These are phyloP conservation scores for Boletus rex-veris DNA, from an alignment of 768 basidiomycete genomes.

Conservation along the genomic window DNA sequence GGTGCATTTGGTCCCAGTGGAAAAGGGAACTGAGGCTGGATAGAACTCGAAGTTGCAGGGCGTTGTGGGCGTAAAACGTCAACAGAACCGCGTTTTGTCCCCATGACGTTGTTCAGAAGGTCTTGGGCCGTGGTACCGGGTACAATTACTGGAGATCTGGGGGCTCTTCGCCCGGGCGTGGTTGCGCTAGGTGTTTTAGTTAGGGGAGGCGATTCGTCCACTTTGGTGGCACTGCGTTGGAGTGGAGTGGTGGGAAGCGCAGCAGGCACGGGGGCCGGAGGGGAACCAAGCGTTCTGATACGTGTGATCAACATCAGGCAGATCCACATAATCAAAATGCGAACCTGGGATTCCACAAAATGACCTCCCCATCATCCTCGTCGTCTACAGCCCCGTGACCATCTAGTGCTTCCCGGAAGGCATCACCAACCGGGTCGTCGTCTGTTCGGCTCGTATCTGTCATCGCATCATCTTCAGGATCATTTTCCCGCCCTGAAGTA, in stretches of 20 bases:
- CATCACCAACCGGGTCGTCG: constrained; percentile 68
- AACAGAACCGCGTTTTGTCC: constrained; percentile 13
- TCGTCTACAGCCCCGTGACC: constrained; percentile 35
- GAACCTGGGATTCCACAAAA: constrained; percentile 73
- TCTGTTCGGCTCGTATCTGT: constrained; percentile 73
- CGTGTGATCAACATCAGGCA: constrained; percentile 2
- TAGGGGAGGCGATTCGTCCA: constrained; percentile 1
- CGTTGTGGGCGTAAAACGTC: constrained; percentile 16
- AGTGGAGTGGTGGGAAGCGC: constrained; percentile 22
- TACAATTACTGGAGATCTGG: constrained; percentile 21
- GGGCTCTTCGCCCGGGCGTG: constrained; percentile 26
- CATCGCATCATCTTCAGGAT: constrained; percentile 56
- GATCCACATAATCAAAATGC: constrained; percentile 7
- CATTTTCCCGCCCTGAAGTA: constrained; percentile 7
- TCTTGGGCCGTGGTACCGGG: constrained; percentile 61
- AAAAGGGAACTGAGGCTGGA: constrained; percentile 48
- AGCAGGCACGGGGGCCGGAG: constrained; percentile 5
- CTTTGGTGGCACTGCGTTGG: background rate
- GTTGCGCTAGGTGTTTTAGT: background rate
- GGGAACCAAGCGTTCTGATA: constrained; percentile 20
- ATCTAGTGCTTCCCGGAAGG: constrained; percentile 50
- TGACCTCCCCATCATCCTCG: constrained; percentile 62
- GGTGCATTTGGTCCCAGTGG: constrained; percentile 47
- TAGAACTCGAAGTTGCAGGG: constrained; percentile 26
- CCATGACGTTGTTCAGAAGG: constrained; percentile 47